Percentiles rank a stretch among this genome's conserved stretches.
Conservation (phyloP, 2,329 filamentous ascomycete species). For the Verticillium dahliae region DNA sequence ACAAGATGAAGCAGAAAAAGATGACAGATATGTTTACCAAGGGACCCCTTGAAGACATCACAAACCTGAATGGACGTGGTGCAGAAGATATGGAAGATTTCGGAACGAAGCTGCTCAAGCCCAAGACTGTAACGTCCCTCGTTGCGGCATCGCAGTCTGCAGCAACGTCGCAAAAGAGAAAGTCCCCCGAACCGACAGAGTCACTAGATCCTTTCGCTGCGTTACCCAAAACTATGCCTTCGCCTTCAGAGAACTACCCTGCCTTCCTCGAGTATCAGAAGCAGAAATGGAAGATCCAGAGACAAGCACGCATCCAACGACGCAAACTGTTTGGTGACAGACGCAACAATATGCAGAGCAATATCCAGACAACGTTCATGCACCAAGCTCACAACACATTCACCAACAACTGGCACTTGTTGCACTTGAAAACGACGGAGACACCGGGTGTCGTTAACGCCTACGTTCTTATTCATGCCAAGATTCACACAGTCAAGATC, state of each 20-base stretch:
- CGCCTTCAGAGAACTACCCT: constrained; percentile 77
- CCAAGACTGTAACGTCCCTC: constrained; percentile 49
- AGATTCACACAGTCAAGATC: constrained; percentile 81
- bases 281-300: constrained; percentile 97
- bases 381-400: constrained; percentile 89
- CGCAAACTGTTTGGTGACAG: constrained; percentile 91
- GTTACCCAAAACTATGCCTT: constrained; percentile 78
- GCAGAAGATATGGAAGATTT: constrained; percentile 76
- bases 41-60: constrained; percentile 66
- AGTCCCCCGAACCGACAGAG: constrained; percentile 62
- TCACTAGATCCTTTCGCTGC: constrained; percentile 72
- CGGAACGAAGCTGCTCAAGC: constrained; percentile 60
- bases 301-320: constrained; percentile 75
- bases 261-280: constrained; percentile 93
- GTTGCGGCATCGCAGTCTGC: constrained; percentile 51
- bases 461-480: constrained; percentile 88
- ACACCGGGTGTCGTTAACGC: constrained; percentile 81
- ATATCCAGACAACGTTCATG: constrained; percentile 68
- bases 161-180: constrained; percentile 57
- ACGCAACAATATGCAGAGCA: constrained; percentile 56
- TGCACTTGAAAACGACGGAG: constrained; percentile 79
- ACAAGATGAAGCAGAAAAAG: constrained; percentile 97
- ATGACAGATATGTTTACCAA: constrained; percentile 86
- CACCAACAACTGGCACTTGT: constrained; percentile 88
- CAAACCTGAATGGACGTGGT: constrained; percentile 51